Conservation (phyloP, 2,329 filamentous ascomycete genomes). For the Monascus ruber region DNA sequence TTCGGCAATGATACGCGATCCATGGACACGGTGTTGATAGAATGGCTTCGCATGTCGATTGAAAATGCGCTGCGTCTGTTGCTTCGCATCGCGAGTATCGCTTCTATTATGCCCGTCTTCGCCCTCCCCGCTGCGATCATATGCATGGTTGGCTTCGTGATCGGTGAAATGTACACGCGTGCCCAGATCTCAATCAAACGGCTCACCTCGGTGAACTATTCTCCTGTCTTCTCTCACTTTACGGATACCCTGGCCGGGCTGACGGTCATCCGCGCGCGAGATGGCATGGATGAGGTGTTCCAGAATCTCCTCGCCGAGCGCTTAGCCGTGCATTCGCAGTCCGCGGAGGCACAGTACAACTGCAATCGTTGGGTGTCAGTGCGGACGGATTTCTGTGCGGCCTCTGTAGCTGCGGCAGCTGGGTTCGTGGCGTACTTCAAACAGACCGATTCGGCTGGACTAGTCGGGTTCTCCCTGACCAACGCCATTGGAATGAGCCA, state of each 20-base stretch:
- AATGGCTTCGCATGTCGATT: constrained; percentile 30
- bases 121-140: constrained; percentile 37
- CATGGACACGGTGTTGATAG: constrained; percentile 39
- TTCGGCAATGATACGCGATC: constrained; percentile 49
- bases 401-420: constrained; percentile 40
- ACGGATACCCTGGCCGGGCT: constrained; percentile 42
- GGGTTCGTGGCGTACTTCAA: constrained; percentile 43
- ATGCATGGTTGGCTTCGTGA: constrained; percentile 35
- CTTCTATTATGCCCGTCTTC: constrained; percentile 43
- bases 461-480: constrained; percentile 46
- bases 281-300: constrained; percentile 39
- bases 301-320: constrained; percentile 40
- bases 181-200: constrained; percentile 39
- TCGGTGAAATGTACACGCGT: constrained; percentile 43
- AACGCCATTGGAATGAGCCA: constrained; percentile 46
- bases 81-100: constrained; percentile 38
- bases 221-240: constrained; percentile 48
- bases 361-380: constrained; percentile 49
- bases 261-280: constrained; percentile 41
- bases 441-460: constrained; percentile 35
- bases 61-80: constrained; percentile 30
- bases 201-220: constrained; percentile 37
- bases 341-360: constrained; percentile 42
- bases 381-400: constrained; percentile 44
- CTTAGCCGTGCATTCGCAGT: constrained; percentile 36